Base-by-base conservation (phyloP, 306 rosid species). In the Corylus americana region DNA sequence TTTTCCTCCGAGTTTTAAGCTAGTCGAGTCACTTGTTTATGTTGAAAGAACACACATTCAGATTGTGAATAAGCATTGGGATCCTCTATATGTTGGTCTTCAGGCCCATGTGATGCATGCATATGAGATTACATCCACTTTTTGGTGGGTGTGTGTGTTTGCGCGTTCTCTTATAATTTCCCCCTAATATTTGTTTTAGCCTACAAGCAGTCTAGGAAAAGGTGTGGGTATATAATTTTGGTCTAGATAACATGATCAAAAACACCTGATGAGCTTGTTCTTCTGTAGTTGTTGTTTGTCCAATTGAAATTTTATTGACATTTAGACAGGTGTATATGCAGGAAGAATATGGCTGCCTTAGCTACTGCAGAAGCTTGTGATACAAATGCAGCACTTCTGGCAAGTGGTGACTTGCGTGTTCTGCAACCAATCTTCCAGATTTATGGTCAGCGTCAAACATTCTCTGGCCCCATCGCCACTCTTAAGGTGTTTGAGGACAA, bases 401-500 rank as follows among this genome's bases (percentile, higher is more conserved):
- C 68, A n/a, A 82, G 78, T 7, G 91, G 91, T 42, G 89, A 81
- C 8, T 31, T 88, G 80, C 87, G 89, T 8, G 89, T 83, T 20
- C 80, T 88, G 83, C 84, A 82, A 39, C 81, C 84, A 11, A 45
- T 31, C 12, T 84, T 88, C 70, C 81, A 62, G 71, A 22, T 48
- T 7, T 88, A 88, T 55, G 91, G 91, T 55, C 85, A 78, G 68
- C 18, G 83, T 0, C 72, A 80, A 73, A 79, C 83, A 22, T 87
- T 87, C 67, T 85, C 85, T 4, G 88, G 91, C 8, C 88, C 79
- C 3, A 66, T 88, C 31, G 77, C 74, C 55, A 88, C 91, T 1
- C 67, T 88, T 13, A 85, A 79, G 87, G 85, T 83, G 42, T 80
- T 88, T 10, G 91, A 88, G 82, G 91, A 88, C 84, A 88, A 80